Evolutionary conservation across 768 basidiomycete species (phyloP).

Genomic region (Amanita exitialis): DNA sequence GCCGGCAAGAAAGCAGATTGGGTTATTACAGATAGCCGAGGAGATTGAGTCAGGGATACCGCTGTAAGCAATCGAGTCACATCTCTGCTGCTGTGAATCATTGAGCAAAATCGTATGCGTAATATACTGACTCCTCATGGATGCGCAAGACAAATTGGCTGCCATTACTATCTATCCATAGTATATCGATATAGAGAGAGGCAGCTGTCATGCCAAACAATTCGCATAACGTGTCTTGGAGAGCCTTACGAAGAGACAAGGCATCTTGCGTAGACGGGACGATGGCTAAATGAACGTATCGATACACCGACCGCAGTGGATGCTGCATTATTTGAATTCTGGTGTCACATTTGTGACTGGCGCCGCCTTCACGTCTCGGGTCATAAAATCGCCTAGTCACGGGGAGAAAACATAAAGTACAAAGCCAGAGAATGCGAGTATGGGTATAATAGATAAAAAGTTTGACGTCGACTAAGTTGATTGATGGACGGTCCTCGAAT

Average conservation of each 20-base stretch:
- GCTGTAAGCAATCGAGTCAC: slow-evolving; percentile 24
- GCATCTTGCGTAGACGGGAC: slow-evolving; percentile 28
- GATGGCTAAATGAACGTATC: slow-evolving; percentile 38
- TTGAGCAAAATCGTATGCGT: neutral
- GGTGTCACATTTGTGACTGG: neutral
- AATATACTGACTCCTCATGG: slow-evolving; percentile 24
- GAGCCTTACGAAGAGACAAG: slow-evolving; percentile 37
- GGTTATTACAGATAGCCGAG: slow-evolving; percentile 23
- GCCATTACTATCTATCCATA: slow-evolving; percentile 39
- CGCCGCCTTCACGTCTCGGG: neutral
- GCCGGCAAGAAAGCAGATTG: slow-evolving; percentile 34
- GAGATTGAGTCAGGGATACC: slow-evolving; percentile 19
- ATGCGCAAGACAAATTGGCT: slow-evolving; percentile 30
- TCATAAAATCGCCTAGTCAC: neutral
- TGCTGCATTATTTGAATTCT: slow-evolving; percentile 11
- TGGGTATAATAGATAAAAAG: slow-evolving; percentile 7
- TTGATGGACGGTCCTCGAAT: neutral
- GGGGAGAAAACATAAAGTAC: slow-evolving; percentile 7
- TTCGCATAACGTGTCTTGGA: slow-evolving; percentile 46
- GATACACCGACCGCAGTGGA: slow-evolving; percentile 18
- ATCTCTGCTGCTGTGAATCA: slow-evolving; percentile 17
- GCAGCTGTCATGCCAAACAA: slow-evolving; percentile 45
- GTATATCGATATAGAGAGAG: slow-evolving; percentile 44
- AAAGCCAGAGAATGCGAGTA: slow-evolving; percentile 6
- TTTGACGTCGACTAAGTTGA: neutral